Evolutionary conservation across 768 basidiomycete genomes (phyloP).

Genomic region (Termitomyces sp.): DNA sequence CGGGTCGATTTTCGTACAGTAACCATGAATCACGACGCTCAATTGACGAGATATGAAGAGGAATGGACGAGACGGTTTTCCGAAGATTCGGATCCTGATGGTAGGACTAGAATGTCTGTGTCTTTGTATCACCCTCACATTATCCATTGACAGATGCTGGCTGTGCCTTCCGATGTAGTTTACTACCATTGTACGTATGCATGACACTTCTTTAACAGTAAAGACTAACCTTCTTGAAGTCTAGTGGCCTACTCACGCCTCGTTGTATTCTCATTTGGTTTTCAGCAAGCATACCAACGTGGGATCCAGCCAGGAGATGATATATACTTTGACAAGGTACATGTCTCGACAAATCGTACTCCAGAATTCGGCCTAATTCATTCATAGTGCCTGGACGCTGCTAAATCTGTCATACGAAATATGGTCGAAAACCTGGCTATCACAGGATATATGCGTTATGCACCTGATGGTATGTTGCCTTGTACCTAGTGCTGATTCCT

Average conservation of each 20-base stretch:
- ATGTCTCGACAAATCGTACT: neutral
- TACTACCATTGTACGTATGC: constrained; percentile 75
- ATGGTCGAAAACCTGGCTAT: constrained; percentile 64
- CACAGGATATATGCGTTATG: constrained; percentile 71
- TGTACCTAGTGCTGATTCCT: neutral
- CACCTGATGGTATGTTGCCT: constrained; percentile 61
- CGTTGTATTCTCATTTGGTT: constrained; percentile 84
- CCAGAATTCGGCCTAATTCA: neutral
- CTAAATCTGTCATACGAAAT: constrained; percentile 57
- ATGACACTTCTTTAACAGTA: neutral
- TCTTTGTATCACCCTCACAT: neutral
- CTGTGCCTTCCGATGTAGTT: constrained; percentile 53
- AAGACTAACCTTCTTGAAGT: constrained; percentile 29
- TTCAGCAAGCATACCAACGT: constrained; percentile 75
- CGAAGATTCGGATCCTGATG: constrained; percentile 52
- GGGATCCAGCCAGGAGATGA: constrained; percentile 58
- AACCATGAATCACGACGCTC: constrained; percentile 53
- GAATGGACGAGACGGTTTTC: constrained; percentile 61
- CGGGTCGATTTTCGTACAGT: constrained; percentile 62
- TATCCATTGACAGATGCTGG: constrained; percentile 41
- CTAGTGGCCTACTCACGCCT: constrained; percentile 72
- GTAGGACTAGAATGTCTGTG: constrained; percentile 23
- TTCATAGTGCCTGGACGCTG: constrained; percentile 61
- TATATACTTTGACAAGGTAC: constrained; percentile 65
- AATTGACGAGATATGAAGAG: constrained; percentile 52